These are phyloP conservation scores for Bathelium albidoporum DNA, from an alignment of 495 filamentous ascomycete genomes.

Conservation along the genomic window DNA sequence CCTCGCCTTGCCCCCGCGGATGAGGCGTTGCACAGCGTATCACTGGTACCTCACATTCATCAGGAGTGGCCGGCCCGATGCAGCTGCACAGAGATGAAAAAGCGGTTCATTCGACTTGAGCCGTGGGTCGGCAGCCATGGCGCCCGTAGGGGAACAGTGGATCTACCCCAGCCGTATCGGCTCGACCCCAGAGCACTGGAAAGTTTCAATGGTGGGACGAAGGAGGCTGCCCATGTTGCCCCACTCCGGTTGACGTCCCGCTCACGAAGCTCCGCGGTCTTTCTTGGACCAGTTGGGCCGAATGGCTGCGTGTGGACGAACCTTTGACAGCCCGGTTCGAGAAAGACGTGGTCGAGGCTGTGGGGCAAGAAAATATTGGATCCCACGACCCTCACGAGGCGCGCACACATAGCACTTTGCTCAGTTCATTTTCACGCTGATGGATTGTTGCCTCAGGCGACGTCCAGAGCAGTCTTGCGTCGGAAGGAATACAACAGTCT, in stretches of 20 bases:
- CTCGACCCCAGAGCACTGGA: not conserved
- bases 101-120: no score
- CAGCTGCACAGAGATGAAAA: not conserved
- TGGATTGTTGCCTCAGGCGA: not conserved
- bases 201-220: not conserved
- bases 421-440: no score
- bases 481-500: not conserved
- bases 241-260: not conserved
- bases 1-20: not conserved
- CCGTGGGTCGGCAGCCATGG: no score
- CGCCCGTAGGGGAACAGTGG: no score
- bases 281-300: no score
- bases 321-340: no score
- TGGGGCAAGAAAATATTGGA: no score
- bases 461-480: not conserved
- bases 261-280: not conserved
- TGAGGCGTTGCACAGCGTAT: not conserved
- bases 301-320: no score
- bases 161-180: no score
- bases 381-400: no score
- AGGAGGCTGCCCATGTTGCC: not conserved
- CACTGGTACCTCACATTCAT: not conserved
- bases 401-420: no score
- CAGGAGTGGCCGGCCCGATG: not conserved
- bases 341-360: no score